Base-by-base conservation (phyloP, 202 grass and related monocot genomes). In the Digitaria exilis region DNA sequence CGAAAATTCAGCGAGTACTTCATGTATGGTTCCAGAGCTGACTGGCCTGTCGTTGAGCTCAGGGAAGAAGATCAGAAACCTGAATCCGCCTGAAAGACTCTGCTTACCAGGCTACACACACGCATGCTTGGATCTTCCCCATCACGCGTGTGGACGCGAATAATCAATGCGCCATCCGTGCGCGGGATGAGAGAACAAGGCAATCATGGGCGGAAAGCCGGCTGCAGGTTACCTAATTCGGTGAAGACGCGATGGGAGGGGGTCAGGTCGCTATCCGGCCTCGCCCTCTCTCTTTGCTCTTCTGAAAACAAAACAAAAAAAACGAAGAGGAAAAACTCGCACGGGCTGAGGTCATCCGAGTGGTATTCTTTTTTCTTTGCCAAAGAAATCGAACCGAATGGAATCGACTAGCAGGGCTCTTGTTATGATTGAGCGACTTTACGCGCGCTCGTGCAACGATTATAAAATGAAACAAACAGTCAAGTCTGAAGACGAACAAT, bases 161-260 rank as follows among this genome's bases (percentile, higher is more conserved):
- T 74, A 54, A 69, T 75, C 72, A 80, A 79, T 30, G 56, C 22
- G 51, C n/a, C 80, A 35, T 19, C 50, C 80, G 80, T 80, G 84
- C 69, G 21, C 34, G 14, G 84, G 52, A 57, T 64, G 80, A 30
- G 69, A 84, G 21, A 80, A 9, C 54, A 80, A 68, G n/a, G 22
- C 52, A 76, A 87, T 87, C 60, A 87, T 48, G 75, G 75, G 84
- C 56, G 41, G 76, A 84, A 84, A 80, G 75, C 46, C n/a, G 35
- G 35, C 51, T 71, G 80, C 75, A 71, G 76, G 54, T 41, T 63
- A 65, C 69, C 80, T 87, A 90, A 84, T 80, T 70, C 22, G 63
- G 76, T 58, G 70, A 73, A 18, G 70, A 52, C 25, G 41, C 24
- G 67, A 69, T 39, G 12, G 66, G 43, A 1, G 11, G 13, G 35